Base-by-base conservation (phyloP, 106 monocot species). In the Vanilla planifolia region DNA sequence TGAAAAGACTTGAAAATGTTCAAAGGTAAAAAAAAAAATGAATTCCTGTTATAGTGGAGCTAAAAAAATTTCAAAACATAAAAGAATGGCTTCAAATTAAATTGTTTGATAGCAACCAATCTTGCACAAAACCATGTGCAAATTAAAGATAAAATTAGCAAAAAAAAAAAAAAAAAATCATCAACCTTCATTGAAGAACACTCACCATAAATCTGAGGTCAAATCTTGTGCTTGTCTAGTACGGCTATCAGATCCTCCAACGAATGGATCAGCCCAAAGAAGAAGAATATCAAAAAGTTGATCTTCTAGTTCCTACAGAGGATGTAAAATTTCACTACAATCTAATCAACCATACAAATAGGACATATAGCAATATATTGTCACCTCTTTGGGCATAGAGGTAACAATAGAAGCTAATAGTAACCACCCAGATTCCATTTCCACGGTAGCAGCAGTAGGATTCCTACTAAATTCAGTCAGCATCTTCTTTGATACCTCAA, bases 401-500 rank as follows among this genome's bases (percentile, higher is more conserved):
- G 81, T 62, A 58, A 92, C 56, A 63, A 98, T 79, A 60, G 98
- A 98, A 22, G 92, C 84, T 51, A 98, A 82, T 62, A 98, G 82
- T 32, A 88, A 51, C 98, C 98, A 98, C 10, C 98, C 88, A 47
- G 88, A 73, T 77, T 98, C 92, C 73, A 77, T 91, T 68, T 91
- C 82, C 48, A 83, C 80, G 65, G 59, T 68, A 52, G 88, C 81
- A 77, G 79, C 79, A 28, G 70, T 21, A 72, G 84, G 68, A 66
- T 85, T 88, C 35, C 84, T 73, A 73, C 91, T 98, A 57, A 63
- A 79, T 52, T 79, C 75, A 60, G 65, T 75, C 25, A 98, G 58
- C 91, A 98, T 85, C 77, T 92, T 92, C 77, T 88, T 98, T 7
- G 81, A 88, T 68, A 92, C 70, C 32, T 98, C 88, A 84, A 92